These are phyloP conservation scores for Candida namnaoensis DNA, from an alignment of 805 yeast genomes.

Conservation along the genomic window DNA sequence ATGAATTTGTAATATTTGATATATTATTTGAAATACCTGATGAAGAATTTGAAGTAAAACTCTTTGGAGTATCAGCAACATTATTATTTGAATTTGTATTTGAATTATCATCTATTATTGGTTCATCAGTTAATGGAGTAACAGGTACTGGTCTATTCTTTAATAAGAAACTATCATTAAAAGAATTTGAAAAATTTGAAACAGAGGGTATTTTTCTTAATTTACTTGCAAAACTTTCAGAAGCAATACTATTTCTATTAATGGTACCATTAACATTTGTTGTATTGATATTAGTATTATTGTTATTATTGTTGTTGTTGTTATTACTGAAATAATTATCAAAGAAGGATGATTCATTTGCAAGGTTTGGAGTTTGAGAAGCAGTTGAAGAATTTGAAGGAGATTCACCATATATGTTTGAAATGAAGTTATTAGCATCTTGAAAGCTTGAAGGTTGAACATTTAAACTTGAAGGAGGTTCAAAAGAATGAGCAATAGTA, in stretches of 20 bases:
- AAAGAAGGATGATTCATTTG: slow-evolving; percentile 14
- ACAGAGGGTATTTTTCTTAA: slow-evolving; percentile 12
- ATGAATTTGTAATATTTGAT: too few relatives aligned
- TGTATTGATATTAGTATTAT: too few relatives aligned
- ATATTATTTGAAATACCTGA: too few relatives aligned
- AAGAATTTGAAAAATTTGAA: not conserved
- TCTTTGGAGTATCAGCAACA: not conserved
- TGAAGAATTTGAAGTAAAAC: not conserved
- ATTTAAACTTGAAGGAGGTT: slow-evolving; percentile 15
- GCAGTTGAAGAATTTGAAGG: slow-evolving; percentile 16
- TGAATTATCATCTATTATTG: too few relatives aligned
- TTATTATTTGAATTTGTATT: too few relatives aligned
- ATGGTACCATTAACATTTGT: too few relatives aligned
- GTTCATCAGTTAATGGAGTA: not conserved
- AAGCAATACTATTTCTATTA: not conserved
- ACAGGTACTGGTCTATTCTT: not conserved
- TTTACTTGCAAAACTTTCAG: slow-evolving; percentile 14
- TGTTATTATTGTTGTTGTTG: too few relatives aligned
- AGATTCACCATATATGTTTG: slow-evolving; percentile 7
- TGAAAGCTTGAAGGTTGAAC: slow-evolving; percentile 6
- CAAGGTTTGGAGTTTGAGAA: slow-evolving; percentile 13
- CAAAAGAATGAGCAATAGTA: slow-evolving; percentile 16
- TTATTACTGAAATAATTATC: slow-evolving; percentile 13
- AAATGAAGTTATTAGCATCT: slow-evolving; percentile 1
- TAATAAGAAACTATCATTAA: not conserved